Conservation (phyloP, 2,329 filamentous ascomycete genomes). For the Apiospora hydei region DNA sequence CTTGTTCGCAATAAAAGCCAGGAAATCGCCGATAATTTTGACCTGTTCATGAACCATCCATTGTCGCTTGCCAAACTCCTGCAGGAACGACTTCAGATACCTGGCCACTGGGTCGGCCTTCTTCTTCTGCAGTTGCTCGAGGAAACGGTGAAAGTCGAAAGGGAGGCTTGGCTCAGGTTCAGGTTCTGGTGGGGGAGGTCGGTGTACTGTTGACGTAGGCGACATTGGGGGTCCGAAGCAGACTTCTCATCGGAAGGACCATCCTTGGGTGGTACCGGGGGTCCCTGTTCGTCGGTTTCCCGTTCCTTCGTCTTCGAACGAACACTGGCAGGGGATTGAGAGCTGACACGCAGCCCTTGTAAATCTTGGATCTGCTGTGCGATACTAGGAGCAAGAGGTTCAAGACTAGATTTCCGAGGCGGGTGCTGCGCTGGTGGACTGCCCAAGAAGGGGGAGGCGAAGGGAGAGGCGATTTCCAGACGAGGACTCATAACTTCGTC, state of each 20-base stretch:
- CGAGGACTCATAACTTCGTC: conserved; percentile 94
- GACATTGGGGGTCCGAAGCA: conserved; percentile 51
- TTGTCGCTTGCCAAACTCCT: conserved; percentile 95
- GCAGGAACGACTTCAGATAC: conserved; percentile 92
- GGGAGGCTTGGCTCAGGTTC: conserved; percentile 84
- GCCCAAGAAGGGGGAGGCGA: conserved; percentile 80
- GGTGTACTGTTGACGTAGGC: conserved; percentile 59
- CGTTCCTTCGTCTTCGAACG: conserved; percentile 46
- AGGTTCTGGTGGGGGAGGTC: conserved; percentile 74
- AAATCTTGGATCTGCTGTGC: conserved; percentile 57
- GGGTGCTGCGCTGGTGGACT: conserved; percentile 72
- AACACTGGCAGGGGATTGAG: conserved; percentile 48
- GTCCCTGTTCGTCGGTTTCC: conserved; percentile 54
- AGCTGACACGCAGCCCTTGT: conserved; percentile 51
- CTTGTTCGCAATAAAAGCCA: conserved; percentile 96
- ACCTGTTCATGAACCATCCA: conserved; percentile 99
- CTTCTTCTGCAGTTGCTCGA: conserved; percentile 93
- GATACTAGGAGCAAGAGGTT: conserved; percentile 66
- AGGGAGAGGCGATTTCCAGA: conserved; percentile 81
- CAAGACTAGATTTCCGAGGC: conserved; percentile 85
- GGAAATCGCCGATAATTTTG: conserved; percentile 96
- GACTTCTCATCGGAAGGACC: conserved; percentile 54
- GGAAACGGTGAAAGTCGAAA: conserved; percentile 96
- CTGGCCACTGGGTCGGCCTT: conserved; percentile 98
- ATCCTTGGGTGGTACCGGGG: conserved; percentile 68